Evolutionary conservation across 768 basidiomycete genomes (phyloP).

Genomic region (Lanmaoa pseudosensibilis): DNA sequence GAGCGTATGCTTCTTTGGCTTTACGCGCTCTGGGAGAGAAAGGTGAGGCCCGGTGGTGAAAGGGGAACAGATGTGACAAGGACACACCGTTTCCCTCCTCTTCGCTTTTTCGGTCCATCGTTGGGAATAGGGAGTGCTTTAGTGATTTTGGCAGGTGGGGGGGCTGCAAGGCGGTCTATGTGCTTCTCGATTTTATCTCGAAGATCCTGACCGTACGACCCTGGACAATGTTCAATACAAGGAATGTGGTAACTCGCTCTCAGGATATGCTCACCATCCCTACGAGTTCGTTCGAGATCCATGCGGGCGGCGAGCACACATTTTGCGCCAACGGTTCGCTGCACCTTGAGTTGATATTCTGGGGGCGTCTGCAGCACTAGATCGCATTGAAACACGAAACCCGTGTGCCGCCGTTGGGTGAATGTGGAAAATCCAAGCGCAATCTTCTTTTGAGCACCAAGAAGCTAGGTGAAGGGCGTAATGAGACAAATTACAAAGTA

Average conservation of each 20-base stretch:
- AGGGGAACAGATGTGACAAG: not conserved
- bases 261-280: slow-evolving; percentile 62
- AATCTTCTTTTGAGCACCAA: slow-evolving; percentile 93
- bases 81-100: slow-evolving; percentile 88
- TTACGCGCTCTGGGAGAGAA: slow-evolving; percentile 72
- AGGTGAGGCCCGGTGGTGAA: not conserved
- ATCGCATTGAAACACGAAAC: slow-evolving; percentile 95
- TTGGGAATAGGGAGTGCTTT: slow-evolving; percentile 94
- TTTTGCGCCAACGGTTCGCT: slow-evolving; percentile 93
- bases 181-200: slow-evolving; percentile 91
- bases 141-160: slow-evolving; percentile 88
- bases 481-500: not conserved
- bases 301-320: slow-evolving; percentile 86
- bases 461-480: slow-evolving; percentile 54
- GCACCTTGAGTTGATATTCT: slow-evolving; percentile 89
- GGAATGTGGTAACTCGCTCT: not conserved
- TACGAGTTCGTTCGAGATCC: slow-evolving; percentile 82
- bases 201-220: slow-evolving; percentile 76
- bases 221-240: slow-evolving; percentile 34
- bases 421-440: slow-evolving; percentile 87
- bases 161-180: slow-evolving; percentile 88
- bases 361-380: slow-evolving; percentile 81
- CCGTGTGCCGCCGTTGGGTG: slow-evolving; percentile 88
- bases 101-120: slow-evolving; percentile 92
- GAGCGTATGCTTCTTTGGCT: slow-evolving; percentile 97